Evolutionary conservation across 345 rosid genomes (phyloP).

Genomic region (Citrus reticulata): DNA sequence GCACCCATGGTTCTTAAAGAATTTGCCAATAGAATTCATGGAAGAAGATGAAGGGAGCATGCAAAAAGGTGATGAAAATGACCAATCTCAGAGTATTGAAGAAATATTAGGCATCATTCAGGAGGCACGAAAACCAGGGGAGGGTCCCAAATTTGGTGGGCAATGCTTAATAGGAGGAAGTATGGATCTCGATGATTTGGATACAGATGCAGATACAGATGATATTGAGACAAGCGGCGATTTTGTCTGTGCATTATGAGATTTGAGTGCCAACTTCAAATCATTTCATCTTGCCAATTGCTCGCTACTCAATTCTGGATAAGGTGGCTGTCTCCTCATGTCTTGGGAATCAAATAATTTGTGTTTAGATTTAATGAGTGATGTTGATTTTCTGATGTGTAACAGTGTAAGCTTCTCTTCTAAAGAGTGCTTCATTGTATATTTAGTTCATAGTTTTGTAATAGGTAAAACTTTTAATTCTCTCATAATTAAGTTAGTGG

Average conservation of each 20-base stretch:
- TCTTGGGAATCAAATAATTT: background rate
- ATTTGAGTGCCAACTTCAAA: background rate
- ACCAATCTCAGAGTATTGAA: slow-evolving; percentile 54
- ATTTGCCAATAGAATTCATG: slow-evolving; percentile 39
- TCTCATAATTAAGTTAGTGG: too few species aligned
- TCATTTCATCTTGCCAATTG: background rate
- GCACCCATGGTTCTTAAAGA: slow-evolving; percentile 67
- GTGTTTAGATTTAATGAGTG: background rate
- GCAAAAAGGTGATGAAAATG: slow-evolving; percentile 25
- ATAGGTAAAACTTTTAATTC: too few species aligned
- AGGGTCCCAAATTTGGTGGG: slow-evolving; percentile 35
- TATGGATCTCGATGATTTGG: slow-evolving; percentile 70
- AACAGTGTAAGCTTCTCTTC: background rate
- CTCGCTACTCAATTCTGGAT: background rate
- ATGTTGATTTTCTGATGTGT: background rate
- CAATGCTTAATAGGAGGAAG: slow-evolving; percentile 49
- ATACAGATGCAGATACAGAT: slow-evolving; percentile 58
- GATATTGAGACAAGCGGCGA: slow-evolving; percentile 67
- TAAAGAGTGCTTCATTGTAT: background rate
- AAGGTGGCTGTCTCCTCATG: background rate
- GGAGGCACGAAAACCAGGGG: slow-evolving; percentile 63
- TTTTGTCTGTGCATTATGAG: slow-evolving; percentile 73
- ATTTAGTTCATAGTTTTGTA: too few species aligned
- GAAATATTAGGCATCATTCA: slow-evolving; percentile 61
- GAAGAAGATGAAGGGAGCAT: slow-evolving; percentile 35